These are phyloP conservation scores for Chamaenerion angustifolium DNA, from an alignment of 345 rosid genomes.

Conservation along the genomic window DNA sequence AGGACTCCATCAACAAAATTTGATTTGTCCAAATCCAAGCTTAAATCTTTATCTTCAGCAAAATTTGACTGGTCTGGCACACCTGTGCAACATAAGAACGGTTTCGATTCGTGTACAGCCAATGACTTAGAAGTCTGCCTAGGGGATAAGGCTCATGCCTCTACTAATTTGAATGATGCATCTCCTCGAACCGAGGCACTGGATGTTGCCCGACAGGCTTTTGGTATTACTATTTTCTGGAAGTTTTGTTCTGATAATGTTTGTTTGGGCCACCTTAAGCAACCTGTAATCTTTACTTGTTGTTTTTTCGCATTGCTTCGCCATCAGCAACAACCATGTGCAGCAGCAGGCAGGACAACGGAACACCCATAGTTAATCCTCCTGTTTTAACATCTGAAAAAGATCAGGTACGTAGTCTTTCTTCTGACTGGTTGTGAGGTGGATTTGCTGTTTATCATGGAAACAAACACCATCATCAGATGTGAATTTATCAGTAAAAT, in stretches of 20 bases:
- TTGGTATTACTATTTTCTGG: slow-evolving; percentile 14
- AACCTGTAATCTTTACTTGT: neutral
- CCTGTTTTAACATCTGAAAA: slow-evolving; percentile 14
- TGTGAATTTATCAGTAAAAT: too few relatives aligned
- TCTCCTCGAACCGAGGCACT: slow-evolving; percentile 19
- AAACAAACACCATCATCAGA: too few relatives aligned
- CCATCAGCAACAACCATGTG: slow-evolving; percentile 10
- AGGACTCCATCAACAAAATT: slow-evolving; percentile 29
- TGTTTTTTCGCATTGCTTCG: slow-evolving; percentile 8
- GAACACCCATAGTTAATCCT: slow-evolving; percentile 9
- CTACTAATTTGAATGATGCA: slow-evolving; percentile 19
- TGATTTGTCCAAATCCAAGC: slow-evolving; percentile 39
- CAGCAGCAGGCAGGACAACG: slow-evolving; percentile 8
- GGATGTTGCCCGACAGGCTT: slow-evolving; percentile 9
- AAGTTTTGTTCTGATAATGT: neutral
- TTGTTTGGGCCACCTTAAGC: neutral
- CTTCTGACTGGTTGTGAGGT: neutral
- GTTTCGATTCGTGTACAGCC: slow-evolving; percentile 11
- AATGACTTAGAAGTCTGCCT: slow-evolving; percentile 13
- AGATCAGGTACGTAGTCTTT: slow-evolving; percentile 19
- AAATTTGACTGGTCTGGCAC: slow-evolving; percentile 33
- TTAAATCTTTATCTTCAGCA: slow-evolving; percentile 25
- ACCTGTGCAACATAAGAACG: slow-evolving; percentile 24
- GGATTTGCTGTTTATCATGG: neutral
- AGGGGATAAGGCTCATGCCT: slow-evolving; percentile 13